Conservation (phyloP, 306 rosid species). For the Elaeagnus macrophylla region DNA sequence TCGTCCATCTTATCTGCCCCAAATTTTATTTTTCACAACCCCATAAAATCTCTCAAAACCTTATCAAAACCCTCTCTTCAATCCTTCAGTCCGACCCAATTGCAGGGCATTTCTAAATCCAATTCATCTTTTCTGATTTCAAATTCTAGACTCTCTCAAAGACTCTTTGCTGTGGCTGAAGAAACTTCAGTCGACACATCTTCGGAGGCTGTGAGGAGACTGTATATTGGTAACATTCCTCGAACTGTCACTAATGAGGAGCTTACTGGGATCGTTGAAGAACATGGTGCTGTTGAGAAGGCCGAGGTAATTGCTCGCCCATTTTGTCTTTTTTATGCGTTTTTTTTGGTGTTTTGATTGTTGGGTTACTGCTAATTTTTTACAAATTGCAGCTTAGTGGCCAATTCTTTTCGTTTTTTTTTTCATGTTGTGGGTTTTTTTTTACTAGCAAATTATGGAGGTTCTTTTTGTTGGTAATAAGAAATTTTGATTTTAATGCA, state of each 20-base stretch:
- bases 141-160: constrained; percentile 14
- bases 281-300: constrained; percentile 82
- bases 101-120: constrained; percentile 23
- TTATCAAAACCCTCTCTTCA: constrained; percentile 26
- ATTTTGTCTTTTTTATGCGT: not conserved
- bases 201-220: constrained; percentile 52
- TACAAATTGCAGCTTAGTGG: not conserved
- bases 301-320: constrained; percentile 42
- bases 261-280: constrained; percentile 57
- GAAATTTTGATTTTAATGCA: not conserved
- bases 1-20: constrained; percentile 38
- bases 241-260: constrained; percentile 51
- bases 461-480: not conserved
- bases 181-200: constrained; percentile 30
- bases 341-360: not conserved
- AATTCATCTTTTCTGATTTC: constrained; percentile 12
- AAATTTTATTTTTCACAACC: constrained; percentile 30
- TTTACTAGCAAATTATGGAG: not conserved
- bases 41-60: constrained; percentile 24
- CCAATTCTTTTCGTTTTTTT: not conserved
- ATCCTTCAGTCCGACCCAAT: constrained; percentile 19
- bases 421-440: not conserved
- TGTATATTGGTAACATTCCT: constrained; percentile 87
- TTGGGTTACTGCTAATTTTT: not conserved
- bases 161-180: constrained; percentile 50